Conservation (phyloP, 2,329 filamentous ascomycete species). For the Teratosphaeria pseudoeucalypti region DNA sequence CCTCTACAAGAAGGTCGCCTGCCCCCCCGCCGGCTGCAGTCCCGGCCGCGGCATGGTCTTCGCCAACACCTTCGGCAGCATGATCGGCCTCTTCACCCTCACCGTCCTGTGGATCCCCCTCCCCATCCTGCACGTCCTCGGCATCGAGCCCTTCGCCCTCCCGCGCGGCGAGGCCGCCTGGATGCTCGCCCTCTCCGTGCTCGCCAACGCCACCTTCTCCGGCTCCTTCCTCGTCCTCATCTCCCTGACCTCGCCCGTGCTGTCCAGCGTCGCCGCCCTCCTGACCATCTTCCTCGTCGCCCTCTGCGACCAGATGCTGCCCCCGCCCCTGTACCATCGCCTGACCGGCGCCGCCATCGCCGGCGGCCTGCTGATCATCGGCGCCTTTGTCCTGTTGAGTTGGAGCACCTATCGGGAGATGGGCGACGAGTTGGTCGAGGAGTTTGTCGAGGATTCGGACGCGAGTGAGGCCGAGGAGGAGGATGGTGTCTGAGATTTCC, state of each 20-base stretch:
- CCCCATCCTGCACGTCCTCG: conserved; percentile 67
- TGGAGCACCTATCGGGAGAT: conserved; percentile 93
- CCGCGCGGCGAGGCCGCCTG: conserved; percentile 68
- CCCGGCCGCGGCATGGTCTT: conserved; percentile 90
- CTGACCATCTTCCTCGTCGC: conserved; percentile 96
- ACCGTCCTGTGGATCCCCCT: conserved; percentile 84
- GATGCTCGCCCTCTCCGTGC: conserved; percentile 68
- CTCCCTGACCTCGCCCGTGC: conserved; percentile 79
- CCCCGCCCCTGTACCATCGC: conserved; percentile 55
- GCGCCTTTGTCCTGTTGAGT: conserved; percentile 75
- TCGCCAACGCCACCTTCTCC: conserved; percentile 85
- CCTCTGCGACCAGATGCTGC: conserved; percentile 77
- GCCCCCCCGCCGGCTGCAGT: conserved; percentile 78
- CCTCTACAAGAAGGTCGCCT: conserved; percentile 85
- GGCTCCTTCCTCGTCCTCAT: conserved; percentile 90
- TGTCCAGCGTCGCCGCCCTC: conserved; percentile 76
- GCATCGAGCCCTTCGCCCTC: conserved; percentile 72
- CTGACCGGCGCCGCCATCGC: conserved; percentile 64
- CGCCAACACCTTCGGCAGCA: conserved; percentile 79
- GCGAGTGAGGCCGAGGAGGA: conserved; percentile 19
- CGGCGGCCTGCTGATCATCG: conserved; percentile 79
- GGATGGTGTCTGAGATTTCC: background rate
- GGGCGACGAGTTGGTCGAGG: conserved; percentile 60
- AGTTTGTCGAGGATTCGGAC: conserved; percentile 8
- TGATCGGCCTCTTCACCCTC: conserved; percentile 81